A percentile compares a stretch with the other conserved stretches of the same genome.
phyloP scores from a whole-genome alignment of 257 asterid genomes.

The Coffea eugenioides region DNA sequence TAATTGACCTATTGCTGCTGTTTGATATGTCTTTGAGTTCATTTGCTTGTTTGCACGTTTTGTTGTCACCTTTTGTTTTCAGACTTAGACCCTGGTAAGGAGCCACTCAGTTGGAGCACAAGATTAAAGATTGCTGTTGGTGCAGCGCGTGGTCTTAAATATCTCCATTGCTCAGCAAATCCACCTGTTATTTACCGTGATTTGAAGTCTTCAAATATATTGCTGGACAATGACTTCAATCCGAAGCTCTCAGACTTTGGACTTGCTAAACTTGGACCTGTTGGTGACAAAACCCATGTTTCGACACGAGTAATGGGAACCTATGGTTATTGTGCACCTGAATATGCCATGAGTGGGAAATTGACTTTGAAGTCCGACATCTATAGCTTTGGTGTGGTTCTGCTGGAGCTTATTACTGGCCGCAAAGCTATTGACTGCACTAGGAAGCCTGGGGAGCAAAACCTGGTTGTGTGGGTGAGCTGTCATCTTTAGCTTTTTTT shows the following conservation, averaged over 20 bases:
- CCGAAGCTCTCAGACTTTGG: conserved; percentile 90
- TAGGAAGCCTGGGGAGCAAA: conserved; percentile 61
- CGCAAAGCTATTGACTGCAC: conserved; percentile 64
- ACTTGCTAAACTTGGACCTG: conserved; percentile 86
- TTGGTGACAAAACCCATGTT: conserved; percentile 87
- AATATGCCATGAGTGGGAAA: conserved; percentile 83
- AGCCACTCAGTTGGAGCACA: conserved; percentile 72
- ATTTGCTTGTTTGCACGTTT: neutral
- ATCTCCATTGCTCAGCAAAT: conserved; percentile 78
- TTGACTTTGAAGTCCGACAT: conserved; percentile 85
- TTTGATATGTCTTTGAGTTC: neutral
- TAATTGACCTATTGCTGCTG: neutral
- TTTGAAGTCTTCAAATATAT: conserved; percentile 75
- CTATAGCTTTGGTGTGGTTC: conserved; percentile 85
- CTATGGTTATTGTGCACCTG: conserved; percentile 90
- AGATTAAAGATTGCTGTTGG: conserved; percentile 80
- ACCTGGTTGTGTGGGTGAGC: conserved; percentile 85
- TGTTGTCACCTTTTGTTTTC: conserved; percentile 10
- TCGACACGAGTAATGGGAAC: conserved; percentile 98
- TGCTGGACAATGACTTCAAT: conserved; percentile 72
- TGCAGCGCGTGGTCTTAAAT: conserved; percentile 83
- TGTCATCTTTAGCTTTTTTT: neutral
- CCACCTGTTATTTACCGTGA: conserved; percentile 92
- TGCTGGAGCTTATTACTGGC: conserved; percentile 84
- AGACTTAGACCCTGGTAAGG: conserved; percentile 48